Conservation (phyloP, 768 basidiomycete genomes). For the Tulasnella sp. region DNA sequence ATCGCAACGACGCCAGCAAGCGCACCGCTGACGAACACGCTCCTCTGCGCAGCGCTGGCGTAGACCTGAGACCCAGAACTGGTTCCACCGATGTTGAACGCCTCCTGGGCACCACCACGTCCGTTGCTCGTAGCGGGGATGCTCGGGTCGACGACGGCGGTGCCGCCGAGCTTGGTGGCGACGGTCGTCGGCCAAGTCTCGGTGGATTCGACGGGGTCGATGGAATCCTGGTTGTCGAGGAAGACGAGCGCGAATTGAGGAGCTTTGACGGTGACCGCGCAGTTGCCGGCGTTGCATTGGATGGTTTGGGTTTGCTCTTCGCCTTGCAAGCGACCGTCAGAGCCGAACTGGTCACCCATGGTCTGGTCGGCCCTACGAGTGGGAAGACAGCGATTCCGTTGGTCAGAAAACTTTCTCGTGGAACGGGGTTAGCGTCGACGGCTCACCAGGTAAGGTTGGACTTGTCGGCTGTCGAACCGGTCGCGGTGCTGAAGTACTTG, state of each 20-base stretch:
- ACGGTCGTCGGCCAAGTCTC: too few relatives aligned
- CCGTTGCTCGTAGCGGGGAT: slow-evolving; percentile 65
- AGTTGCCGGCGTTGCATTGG: slow-evolving; percentile 17
- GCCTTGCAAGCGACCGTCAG: slow-evolving; percentile 35
- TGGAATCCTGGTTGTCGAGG: too few relatives aligned
- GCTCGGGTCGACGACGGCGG: slow-evolving; percentile 52
- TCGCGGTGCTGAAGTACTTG: slow-evolving; percentile 23
- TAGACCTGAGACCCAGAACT: neutral
- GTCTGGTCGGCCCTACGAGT: slow-evolving; percentile 29
- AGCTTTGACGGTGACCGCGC: slow-evolving; percentile 25
- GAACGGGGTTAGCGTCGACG: slow-evolving; percentile 34
- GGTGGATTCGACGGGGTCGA: too few relatives aligned
- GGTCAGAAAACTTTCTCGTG: slow-evolving; percentile 32
- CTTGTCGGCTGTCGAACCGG: slow-evolving; percentile 19
- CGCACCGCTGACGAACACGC: neutral
- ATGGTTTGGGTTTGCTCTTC: slow-evolving; percentile 19
- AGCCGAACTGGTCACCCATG: slow-evolving; percentile 27
- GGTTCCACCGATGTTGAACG: slow-evolving; percentile 23
- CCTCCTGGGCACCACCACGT: slow-evolving; percentile 38
- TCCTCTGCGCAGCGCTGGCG: neutral
- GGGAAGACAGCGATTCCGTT: too few relatives aligned
- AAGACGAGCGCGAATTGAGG: slow-evolving; percentile 30
- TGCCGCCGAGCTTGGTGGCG: slow-evolving; percentile 41
- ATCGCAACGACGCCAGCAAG: neutral
- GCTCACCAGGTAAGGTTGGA: slow-evolving; percentile 2